Percentiles rank a stretch among this genome's conserved stretches.
Conservation (phyloP, 768 basidiomycete genomes). For the Piloderma croceum region DNA sequence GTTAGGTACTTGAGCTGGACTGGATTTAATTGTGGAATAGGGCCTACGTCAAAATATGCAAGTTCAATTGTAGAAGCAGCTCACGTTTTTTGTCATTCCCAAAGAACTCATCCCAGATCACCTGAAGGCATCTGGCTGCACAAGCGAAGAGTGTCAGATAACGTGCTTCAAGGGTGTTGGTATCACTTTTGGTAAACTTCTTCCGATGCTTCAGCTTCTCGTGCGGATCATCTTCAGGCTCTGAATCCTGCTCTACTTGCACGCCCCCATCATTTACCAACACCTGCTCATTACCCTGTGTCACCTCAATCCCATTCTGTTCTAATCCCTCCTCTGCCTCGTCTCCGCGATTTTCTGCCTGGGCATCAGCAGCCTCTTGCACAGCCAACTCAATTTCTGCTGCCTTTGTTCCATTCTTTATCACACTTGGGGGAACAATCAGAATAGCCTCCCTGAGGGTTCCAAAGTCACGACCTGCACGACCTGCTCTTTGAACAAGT, state of each 20-base stretch:
- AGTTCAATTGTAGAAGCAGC: no score
- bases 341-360: slow-evolving; percentile 4
- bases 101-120: slow-evolving; percentile 17
- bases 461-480: slow-evolving; percentile 13
- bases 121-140: slow-evolving; percentile 3
- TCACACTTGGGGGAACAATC: slow-evolving; percentile 1
- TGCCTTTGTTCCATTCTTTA: slow-evolving; percentile 6
- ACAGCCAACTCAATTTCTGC: not conserved
- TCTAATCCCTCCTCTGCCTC: no score
- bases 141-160: not conserved
- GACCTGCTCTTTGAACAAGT: slow-evolving; percentile 15
- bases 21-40: no score
- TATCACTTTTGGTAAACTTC: no score
- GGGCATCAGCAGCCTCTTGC: slow-evolving; percentile 1
- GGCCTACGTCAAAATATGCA: no score
- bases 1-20: no score
- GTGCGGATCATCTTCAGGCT: no score
- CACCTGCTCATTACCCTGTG: no score
- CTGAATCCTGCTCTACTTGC: no score
- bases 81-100: slow-evolving; percentile 12
- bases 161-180: slow-evolving; percentile 7
- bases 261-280: no score
- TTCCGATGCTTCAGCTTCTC: no score
- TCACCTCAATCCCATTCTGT: no score
- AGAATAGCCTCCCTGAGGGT: slow-evolving; percentile 13